These are phyloP conservation scores for Aspergillus sp. DNA, from an alignment of 2,329 filamentous ascomycete genomes.

Conservation along the genomic window DNA sequence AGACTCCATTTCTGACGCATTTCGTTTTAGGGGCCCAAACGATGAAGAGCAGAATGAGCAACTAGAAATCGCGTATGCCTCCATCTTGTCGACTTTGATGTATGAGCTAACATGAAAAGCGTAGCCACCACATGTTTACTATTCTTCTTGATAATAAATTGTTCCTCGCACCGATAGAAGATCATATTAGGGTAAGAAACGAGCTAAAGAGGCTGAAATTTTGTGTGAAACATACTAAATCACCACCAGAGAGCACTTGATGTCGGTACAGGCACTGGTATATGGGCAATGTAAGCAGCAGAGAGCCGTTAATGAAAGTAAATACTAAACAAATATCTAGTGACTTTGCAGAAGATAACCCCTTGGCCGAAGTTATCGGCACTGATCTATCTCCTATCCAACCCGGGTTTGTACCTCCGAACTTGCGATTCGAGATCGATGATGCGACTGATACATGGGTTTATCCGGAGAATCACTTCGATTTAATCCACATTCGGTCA, in stretches of 20 bases:
- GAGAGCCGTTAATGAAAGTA: neutral
- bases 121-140: constrained; percentile 27
- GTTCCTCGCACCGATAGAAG: constrained; percentile 18
- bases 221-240: neutral
- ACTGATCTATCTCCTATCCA: constrained; percentile 66
- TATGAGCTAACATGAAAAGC: neutral
- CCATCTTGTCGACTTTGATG: neutral
- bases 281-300: constrained; percentile 22
- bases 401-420: constrained; percentile 61
- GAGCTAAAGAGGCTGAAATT: neutral
- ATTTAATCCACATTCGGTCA: constrained; percentile 52
- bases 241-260: constrained; percentile 24
- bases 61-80: constrained; percentile 23
- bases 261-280: constrained; percentile 22
- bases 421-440: constrained; percentile 69
- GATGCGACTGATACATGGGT: constrained; percentile 61
- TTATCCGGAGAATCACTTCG: constrained; percentile 47
- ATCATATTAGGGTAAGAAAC: constrained; percentile 17
- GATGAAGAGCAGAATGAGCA: constrained; percentile 26
- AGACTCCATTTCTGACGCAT: neutral
- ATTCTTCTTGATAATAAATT: constrained; percentile 24
- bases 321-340: constrained; percentile 8
- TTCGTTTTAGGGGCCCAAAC: constrained; percentile 22
- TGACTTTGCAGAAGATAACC: constrained; percentile 43
- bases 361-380: constrained; percentile 57